A percentile compares a stretch with the other conserved stretches of the same genome.
These are phyloP conservation scores for Acorus calamus DNA, from an alignment of 106 monocot species.

Conservation along the genomic window DNA sequence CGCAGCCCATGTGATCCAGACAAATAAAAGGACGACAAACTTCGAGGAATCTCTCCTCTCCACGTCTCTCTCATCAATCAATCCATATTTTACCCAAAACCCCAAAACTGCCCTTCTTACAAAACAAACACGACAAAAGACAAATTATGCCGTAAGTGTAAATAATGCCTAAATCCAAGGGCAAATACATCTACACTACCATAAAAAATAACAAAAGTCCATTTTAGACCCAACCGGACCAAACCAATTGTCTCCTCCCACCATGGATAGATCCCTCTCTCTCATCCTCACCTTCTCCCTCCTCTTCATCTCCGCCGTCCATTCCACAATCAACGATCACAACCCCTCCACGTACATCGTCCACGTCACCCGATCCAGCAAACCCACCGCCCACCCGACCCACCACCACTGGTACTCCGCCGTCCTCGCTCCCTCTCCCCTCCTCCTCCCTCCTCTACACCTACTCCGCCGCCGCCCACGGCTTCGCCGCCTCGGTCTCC, in stretches of 20 bases:
- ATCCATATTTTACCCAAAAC: too few relatives aligned
- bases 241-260: background rate
- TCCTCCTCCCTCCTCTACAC: slow-evolving; percentile 43
- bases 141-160: too few relatives aligned
- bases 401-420: slow-evolving; percentile 5
- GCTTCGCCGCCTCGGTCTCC: slow-evolving; percentile 63
- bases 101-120: too few relatives aligned
- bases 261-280: background rate
- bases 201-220: too few relatives aligned
- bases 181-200: too few relatives aligned
- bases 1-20: too few relatives aligned
- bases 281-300: slow-evolving; percentile 12
- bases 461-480: slow-evolving; percentile 40
- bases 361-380: slow-evolving; percentile 46
- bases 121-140: too few relatives aligned
- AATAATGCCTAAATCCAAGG: too few relatives aligned
- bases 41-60: too few relatives aligned
- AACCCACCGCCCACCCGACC: slow-evolving; percentile 19
- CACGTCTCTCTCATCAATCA: too few relatives aligned
- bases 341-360: background rate
- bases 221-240: background rate
- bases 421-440: slow-evolving; percentile 10
- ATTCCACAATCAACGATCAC: slow-evolving; percentile 42
- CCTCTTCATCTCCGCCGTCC: slow-evolving; percentile 8
- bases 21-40: too few relatives aligned